Conservation (phyloP, 768 basidiomycete species). For the Rossbeevera mucosa region DNA sequence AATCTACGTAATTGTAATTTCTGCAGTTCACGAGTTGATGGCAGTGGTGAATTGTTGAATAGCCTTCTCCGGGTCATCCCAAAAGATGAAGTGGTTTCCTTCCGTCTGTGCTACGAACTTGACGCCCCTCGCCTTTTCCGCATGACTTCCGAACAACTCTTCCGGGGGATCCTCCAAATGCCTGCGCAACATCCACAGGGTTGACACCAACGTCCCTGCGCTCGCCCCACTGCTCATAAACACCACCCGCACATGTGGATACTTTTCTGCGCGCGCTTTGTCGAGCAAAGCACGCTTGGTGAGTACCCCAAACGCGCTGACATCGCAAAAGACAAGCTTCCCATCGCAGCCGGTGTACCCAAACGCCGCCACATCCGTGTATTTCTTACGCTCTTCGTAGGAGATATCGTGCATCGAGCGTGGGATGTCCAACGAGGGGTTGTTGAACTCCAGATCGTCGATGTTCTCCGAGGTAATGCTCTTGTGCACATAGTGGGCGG, state of each 20-base stretch:
- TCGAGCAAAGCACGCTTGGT: slow-evolving; percentile 17
- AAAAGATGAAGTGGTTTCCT: slow-evolving; percentile 25
- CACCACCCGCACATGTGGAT: slow-evolving; percentile 15
- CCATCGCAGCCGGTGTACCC: slow-evolving; percentile 5
- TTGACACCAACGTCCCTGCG: slow-evolving; percentile 6
- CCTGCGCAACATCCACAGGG: slow-evolving; percentile 11
- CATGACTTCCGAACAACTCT: slow-evolving; percentile 8
- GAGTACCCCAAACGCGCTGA: slow-evolving; percentile 3
- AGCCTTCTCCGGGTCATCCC: slow-evolving; percentile 22
- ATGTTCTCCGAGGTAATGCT: slow-evolving; percentile 12
- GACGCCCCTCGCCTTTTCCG: slow-evolving; percentile 22
- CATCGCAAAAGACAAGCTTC: slow-evolving; percentile 12
- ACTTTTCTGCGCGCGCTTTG: slow-evolving; percentile 4
- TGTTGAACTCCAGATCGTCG: slow-evolving; percentile 16
- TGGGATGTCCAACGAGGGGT: not conserved
- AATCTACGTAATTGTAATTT: not conserved
- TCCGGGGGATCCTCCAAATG: slow-evolving; percentile 4
- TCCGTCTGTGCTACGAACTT: slow-evolving; percentile 9
- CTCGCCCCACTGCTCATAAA: slow-evolving; percentile 17
- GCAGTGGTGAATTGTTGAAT: slow-evolving; percentile 12
- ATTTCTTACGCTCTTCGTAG: slow-evolving; percentile 8
- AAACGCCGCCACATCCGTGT: slow-evolving; percentile 8
- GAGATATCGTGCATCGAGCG: slow-evolving; percentile 13
- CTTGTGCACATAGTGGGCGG: slow-evolving; percentile 17
- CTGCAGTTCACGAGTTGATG: slow-evolving; percentile 10